Evolutionary conservation across 371 early-diverging fungal genomes (phyloP), one percentile per base, ranked within the genome.

Genomic region (Massospora cicadina): DNA sequence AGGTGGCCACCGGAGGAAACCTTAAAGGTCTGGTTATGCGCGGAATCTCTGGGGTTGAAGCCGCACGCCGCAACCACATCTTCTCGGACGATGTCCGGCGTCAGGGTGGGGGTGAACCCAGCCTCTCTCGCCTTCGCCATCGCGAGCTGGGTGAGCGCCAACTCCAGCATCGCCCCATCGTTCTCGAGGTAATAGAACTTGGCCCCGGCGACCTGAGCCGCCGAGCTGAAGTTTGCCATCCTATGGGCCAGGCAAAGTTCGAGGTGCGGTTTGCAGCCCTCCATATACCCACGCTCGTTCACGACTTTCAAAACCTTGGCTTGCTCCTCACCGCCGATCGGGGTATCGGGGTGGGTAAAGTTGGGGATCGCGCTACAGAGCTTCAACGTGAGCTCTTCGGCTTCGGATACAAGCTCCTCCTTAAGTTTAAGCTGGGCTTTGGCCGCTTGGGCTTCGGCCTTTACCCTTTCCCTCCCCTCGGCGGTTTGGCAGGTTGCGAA

Each of bases 51-150:
- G 3, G 93, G 95, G 26, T 84, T 82, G 74, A 92, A 95, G 21
- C 96, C 96, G 67, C 96, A 95, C 1, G 87, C 88, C 66, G 87
- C 84, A 3, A 90, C 84, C 0, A 93, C 76, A 33, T 86, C 84
- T 30, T 81, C 79, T 0, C 87, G 81, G 3, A 93, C 87, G 0
- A 92, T 73, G 69, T 95, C 96, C 0, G 96, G 96, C 0, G 90
- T 82, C 54, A 85, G 71, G 5, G 91, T 80, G 0, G 89, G 87
- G 13, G 68, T 72, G 68, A 86, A 95, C 0, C 94, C 93, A 2
- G 76, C 79, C 1, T 68, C 58, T 0, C 80, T 71, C 0, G 89
- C 89, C n/a, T 81, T 76, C n/a, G 84, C 79, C 68, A 91, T 80
- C 0, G 93, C 91, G 69, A 85, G 92, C 67, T 92, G 90, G 33